Conservation (phyloP, 2,329 filamentous ascomycete genomes). For the Chaetothyriales sp. region DNA sequence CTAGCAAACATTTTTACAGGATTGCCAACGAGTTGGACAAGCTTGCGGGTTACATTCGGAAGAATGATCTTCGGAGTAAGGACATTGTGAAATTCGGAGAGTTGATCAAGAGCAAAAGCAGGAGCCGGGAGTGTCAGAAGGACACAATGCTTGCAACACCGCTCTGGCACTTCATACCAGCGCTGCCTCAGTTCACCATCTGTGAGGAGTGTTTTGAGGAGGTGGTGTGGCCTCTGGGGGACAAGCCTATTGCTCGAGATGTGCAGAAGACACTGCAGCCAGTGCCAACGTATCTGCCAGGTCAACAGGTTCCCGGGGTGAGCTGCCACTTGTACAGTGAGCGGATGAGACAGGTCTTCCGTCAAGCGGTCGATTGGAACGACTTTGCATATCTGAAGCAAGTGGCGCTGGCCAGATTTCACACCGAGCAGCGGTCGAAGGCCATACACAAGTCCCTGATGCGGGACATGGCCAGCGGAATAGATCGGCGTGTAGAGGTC, state of each 20-base stretch:
- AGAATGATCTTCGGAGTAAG: constrained; percentile 25
- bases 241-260: constrained; percentile 44
- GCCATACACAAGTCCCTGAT: constrained; percentile 40
- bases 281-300: constrained; percentile 35
- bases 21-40: constrained; percentile 43
- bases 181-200: constrained; percentile 62
- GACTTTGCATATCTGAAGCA: constrained; percentile 53
- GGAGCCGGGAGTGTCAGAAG: constrained; percentile 48
- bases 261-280: constrained; percentile 49
- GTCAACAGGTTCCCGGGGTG: constrained; percentile 17
- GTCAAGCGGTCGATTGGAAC: constrained; percentile 47
- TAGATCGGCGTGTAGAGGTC: constrained; percentile 34
- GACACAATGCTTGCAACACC: constrained; percentile 47
- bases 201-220: constrained; percentile 78
- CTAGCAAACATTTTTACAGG: constrained; percentile 39
- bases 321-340: constrained; percentile 68
- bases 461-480: constrained; percentile 44
- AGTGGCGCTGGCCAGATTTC: constrained; percentile 41
- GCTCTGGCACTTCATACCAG: constrained; percentile 64
- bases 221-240: constrained; percentile 53
- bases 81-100: constrained; percentile 49
- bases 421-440: constrained; percentile 45
- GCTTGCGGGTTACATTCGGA: constrained; percentile 32
- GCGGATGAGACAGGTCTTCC: constrained; percentile 62
- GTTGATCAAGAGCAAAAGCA: constrained; percentile 44